A percentile compares a stretch with the other conserved stretches of the same genome.
phyloP scores from a whole-genome alignment of 2,329 filamentous ascomycete species.

The Fusarium siculi region DNA sequence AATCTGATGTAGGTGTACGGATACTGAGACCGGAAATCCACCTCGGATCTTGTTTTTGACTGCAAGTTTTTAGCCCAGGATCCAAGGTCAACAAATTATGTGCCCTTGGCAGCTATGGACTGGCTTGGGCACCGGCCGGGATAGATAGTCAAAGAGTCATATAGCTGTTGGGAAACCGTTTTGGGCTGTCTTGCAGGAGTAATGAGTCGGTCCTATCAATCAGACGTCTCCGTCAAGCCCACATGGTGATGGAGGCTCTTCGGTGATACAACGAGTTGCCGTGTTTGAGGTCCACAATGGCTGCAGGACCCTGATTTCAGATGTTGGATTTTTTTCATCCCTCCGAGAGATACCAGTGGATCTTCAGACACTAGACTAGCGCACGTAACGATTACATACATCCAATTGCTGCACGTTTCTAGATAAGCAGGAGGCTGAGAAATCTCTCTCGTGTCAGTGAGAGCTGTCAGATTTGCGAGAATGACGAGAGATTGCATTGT shows the following conservation, averaged over 20 bases:
- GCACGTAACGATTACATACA: slow-evolving; percentile 40
- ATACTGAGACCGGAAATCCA: slow-evolving; percentile 22
- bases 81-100: slow-evolving; percentile 3
- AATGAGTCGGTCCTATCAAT: slow-evolving; percentile 38
- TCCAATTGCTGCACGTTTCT: slow-evolving; percentile 30
- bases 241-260: slow-evolving; percentile 45
- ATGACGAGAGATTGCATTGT: not conserved
- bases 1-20: slow-evolving; percentile 16
- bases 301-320: slow-evolving; percentile 39
- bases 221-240: slow-evolving; percentile 32
- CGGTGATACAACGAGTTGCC: slow-evolving; percentile 35
- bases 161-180: slow-evolving; percentile 26
- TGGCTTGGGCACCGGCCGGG: slow-evolving; percentile 21
- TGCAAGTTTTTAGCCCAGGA: slow-evolving; percentile 21
- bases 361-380: slow-evolving; percentile 31
- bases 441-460: not conserved
- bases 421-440: slow-evolving; percentile 27
- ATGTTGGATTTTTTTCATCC: slow-evolving; percentile 10
- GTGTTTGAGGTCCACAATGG: slow-evolving; percentile 29
- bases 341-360: slow-evolving; percentile 28
- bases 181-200: slow-evolving; percentile 19
- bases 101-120: slow-evolving; percentile 17
- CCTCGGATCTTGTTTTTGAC: slow-evolving; percentile 15
- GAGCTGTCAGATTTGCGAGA: slow-evolving; percentile 4
- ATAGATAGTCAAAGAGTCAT: slow-evolving; percentile 35